Conservation (phyloP, 2,329 filamentous ascomycete species). For the Alternaria atra region DNA sequence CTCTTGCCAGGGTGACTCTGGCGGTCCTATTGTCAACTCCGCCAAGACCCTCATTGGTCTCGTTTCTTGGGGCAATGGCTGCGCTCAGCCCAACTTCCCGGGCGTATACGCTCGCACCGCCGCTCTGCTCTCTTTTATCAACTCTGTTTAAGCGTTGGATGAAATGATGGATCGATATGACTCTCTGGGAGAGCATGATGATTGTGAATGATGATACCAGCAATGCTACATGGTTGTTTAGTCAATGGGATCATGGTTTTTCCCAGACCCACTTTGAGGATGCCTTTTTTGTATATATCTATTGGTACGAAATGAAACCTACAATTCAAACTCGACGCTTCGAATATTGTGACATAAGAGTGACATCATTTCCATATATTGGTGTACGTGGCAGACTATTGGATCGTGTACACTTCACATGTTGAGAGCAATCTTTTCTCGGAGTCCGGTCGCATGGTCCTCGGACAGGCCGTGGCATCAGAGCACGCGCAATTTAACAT, state of each 20-base stretch:
- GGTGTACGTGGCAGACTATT: not conserved
- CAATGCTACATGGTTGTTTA: not conserved
- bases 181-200: not conserved
- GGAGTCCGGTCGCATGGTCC: not conserved
- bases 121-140: constrained; percentile 30
- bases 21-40: constrained; percentile 36
- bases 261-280: not conserved
- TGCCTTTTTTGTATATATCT: constrained; percentile 2
- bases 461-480: not conserved
- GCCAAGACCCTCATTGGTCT: constrained; percentile 15
- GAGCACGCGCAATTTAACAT: not conserved
- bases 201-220: constrained; percentile 1
- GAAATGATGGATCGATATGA: not conserved
- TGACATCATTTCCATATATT: not conserved
- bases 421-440: not conserved
- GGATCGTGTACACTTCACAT: not conserved
- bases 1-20: constrained; percentile 47
- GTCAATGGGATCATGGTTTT: not conserved
- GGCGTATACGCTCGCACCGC: constrained; percentile 39
- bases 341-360: not conserved
- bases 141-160: constrained; percentile 23
- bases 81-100: constrained; percentile 30
- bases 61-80: constrained; percentile 27
- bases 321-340: not conserved
- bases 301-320: not conserved